Percentiles rank a stretch among this genome's conserved stretches.
These are phyloP conservation scores for Coprinopsis cinerea DNA, from an alignment of 768 basidiomycete genomes.

Conservation along the genomic window DNA sequence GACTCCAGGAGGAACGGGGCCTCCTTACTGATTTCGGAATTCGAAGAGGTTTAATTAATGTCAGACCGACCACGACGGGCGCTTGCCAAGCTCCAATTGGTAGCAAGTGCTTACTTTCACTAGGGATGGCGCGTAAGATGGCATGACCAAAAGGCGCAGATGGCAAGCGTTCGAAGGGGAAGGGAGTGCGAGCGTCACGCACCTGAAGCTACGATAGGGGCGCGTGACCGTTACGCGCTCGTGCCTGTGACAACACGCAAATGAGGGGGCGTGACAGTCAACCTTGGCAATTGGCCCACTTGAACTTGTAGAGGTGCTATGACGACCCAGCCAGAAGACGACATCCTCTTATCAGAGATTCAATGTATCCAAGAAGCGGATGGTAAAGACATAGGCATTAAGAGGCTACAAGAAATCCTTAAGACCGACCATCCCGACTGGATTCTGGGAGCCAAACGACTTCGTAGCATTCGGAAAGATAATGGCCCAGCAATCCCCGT, in stretches of 20 bases:
- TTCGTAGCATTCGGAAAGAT: slow-evolving; percentile 6
- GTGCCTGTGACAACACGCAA: background rate
- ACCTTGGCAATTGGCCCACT: background rate
- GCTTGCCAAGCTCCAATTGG: no score
- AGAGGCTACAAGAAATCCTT: slow-evolving; percentile 5
- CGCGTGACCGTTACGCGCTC: no score
- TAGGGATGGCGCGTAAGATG: no score
- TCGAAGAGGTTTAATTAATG: no score
- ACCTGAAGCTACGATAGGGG: no score
- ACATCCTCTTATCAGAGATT: background rate
- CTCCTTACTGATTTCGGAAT: no score
- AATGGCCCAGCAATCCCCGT: background rate
- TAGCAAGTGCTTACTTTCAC: no score
- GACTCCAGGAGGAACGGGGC: no score
- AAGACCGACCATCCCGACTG: slow-evolving; percentile 5
- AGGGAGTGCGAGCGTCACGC: no score
- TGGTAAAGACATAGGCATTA: slow-evolving; percentile 4
- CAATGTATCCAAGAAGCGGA: background rate
- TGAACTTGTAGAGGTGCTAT: background rate
- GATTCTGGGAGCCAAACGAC: slow-evolving; percentile 6
- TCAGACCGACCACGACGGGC: no score
- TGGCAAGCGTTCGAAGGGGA: no score
- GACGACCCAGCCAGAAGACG: background rate
- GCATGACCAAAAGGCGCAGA: no score
- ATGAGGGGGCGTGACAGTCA: background rate